Evolutionary conservation across 768 basidiomycete genomes (phyloP), one percentile per base, ranked within the genome.

Genomic region (Pleurotus tuoliensis): DNA sequence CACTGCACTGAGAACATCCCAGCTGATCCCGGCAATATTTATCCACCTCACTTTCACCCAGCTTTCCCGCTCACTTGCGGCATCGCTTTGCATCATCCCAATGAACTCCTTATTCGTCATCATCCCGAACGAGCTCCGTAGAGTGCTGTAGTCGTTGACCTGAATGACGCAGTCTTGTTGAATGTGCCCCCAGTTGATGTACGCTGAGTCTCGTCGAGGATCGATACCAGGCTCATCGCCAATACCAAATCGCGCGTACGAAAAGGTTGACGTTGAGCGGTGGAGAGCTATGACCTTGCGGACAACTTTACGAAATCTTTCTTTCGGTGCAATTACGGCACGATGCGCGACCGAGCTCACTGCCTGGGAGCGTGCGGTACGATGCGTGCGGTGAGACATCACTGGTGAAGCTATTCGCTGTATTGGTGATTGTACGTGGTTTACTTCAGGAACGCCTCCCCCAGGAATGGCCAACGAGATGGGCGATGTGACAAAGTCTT

Each of bases 41-140:
- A 89, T 88, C 87, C 87, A 90, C 51, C 88, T 71, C 15, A 87
- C 88, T 64, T 81, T 86, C 24, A 80, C 81, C 85, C 84, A 87
- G 3, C 79, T 69, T 59, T 83, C 81, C 55, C 75, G 74, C 56
- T 70, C 67, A 57, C 79, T 76, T 5, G 79, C 78, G 5, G 59
- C 66, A 12, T 66, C 64, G 58, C 79, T 72, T 15, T 73, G 63
- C 69, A 90, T 73, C 56, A 86, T 69, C 7, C 77, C 68, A n/a
- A 86, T 68, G 67, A 90, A 87, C 60, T 82, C 82, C 24, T 61
- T 65, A 61, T 89, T 88, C 51, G 75, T 77, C 81, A 87, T 83
- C 56, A 73, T 74, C 24, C 77, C 77, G 54, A 76, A 75, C 49
- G 74, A 82, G 59, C 75, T 77, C 46, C 82, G 73, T 55, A 86